Percentiles rank a stretch among this genome's conserved stretches.
These are phyloP conservation scores for Sporothrix schenckii DNA, from an alignment of 2,329 filamentous ascomycete genomes.

Conservation along the genomic window DNA sequence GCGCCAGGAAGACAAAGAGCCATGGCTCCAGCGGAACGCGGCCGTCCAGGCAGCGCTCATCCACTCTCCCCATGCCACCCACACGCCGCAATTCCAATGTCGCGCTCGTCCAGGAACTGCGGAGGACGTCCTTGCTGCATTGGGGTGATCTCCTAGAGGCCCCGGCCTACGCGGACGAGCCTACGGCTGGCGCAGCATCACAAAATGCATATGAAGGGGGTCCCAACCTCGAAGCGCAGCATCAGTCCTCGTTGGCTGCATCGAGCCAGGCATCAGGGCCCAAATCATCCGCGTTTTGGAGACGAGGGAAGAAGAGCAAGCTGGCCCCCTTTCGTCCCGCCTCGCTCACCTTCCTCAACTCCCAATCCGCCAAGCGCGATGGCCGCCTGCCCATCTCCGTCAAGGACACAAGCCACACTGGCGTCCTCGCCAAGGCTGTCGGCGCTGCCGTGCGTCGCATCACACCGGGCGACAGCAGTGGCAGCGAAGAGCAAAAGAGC, in stretches of 20 bases:
- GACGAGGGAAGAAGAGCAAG: conserved; percentile 6
- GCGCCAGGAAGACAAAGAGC: conserved; percentile 25
- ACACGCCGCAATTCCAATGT: conserved; percentile 39
- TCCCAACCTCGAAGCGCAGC: conserved; percentile 26
- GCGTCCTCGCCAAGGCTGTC: conserved; percentile 73
- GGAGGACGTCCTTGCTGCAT: conserved; percentile 36
- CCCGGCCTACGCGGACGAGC: neutral
- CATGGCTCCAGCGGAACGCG: neutral
- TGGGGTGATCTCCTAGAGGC: conserved; percentile 22
- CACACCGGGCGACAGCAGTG: conserved; percentile 45
- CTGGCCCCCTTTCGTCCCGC: neutral
- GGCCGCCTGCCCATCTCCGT: conserved; percentile 73
- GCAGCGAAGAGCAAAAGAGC: neutral
- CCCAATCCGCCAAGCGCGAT: conserved; percentile 57
- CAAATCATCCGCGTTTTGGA: conserved; percentile 22
- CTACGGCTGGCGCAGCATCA: neutral
- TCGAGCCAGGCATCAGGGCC: neutral
- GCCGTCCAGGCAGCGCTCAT: conserved; percentile 30
- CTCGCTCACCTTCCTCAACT: conserved; percentile 28
- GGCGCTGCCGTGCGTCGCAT: conserved; percentile 65
- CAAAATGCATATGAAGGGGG: neutral
- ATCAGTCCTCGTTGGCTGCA: neutral
- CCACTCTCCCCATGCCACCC: conserved; percentile 33
- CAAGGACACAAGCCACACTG: conserved; percentile 68
- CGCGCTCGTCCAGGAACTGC: conserved; percentile 41